phyloP scores from a whole-genome alignment of 331 rosid species.

The Quercus lobata region DNA sequence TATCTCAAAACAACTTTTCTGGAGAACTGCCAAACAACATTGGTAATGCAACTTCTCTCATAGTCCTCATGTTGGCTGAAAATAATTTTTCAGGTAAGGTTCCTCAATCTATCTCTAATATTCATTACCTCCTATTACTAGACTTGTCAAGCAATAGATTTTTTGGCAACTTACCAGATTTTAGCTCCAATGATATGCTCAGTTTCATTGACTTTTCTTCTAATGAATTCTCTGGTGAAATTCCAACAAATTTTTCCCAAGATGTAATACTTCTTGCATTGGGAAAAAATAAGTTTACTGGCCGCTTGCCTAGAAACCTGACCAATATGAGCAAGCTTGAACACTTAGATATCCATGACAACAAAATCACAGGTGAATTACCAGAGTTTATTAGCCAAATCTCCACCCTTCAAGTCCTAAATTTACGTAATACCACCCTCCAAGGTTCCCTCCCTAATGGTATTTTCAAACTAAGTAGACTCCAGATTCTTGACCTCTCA shows the following conservation, averaged over 20 bases:
- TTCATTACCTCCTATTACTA: slow-evolving; percentile 13
- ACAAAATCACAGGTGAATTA: not conserved
- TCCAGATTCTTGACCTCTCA: slow-evolving; percentile 27
- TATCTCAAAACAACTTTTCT: slow-evolving; percentile 26
- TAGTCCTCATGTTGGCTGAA: slow-evolving; percentile 24
- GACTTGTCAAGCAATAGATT: slow-evolving; percentile 28
- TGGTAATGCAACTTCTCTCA: not conserved
- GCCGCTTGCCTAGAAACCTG: slow-evolving; percentile 20
- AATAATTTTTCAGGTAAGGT: slow-evolving; percentile 26
- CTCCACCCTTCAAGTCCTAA: not conserved
- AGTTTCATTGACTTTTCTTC: slow-evolving; percentile 23
- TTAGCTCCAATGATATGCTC: slow-evolving; percentile 2
- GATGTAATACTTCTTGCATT: slow-evolving; percentile 7
- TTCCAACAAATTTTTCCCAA: slow-evolving; percentile 20
- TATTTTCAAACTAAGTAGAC: slow-evolving; percentile 16
- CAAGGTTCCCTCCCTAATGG: no score
- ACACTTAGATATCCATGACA: slow-evolving; percentile 28
- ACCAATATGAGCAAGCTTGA: slow-evolving; percentile 10
- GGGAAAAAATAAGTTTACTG: not conserved
- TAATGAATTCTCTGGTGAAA: slow-evolving; percentile 21
- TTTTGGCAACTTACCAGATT: slow-evolving; percentile 13
- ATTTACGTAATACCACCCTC: no score
- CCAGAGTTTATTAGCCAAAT: not conserved
- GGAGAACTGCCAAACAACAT: slow-evolving; percentile 23
- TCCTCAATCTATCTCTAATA: slow-evolving; percentile 18